Conservation (phyloP, 78 protist species). For the Dictyostelium discoideum region DNA sequence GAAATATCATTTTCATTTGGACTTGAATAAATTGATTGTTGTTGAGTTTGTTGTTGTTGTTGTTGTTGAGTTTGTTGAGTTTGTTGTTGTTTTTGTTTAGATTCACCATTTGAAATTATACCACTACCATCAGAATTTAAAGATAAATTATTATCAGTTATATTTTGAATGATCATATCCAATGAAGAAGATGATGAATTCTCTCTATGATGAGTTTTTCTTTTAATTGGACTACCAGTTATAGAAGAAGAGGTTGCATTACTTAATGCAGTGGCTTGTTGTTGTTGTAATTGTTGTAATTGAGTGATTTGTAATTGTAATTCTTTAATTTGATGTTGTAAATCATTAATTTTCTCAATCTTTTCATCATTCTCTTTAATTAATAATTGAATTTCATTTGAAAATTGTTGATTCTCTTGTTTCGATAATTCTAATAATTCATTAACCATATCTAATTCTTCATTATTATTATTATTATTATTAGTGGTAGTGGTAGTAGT, state of each 20-base stretch:
- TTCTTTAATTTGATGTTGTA: not conserved
- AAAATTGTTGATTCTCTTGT: not conserved
- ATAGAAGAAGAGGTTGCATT: not conserved
- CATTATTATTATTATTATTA: not conserved
- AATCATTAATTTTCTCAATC: not conserved
- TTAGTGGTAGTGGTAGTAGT: too few relatives aligned
- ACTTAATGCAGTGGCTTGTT: not conserved
- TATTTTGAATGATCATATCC: not conserved
- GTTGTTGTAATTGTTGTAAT: slow-evolving; percentile 7
- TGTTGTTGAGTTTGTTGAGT: not conserved
- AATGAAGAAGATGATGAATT: slow-evolving; percentile 2
- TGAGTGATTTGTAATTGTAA: not conserved
- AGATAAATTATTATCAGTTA: not conserved
- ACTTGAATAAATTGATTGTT: not conserved
- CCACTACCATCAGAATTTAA: not conserved
- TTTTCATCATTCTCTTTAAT: slow-evolving; percentile 11
- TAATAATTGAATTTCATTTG: slow-evolving; percentile 15
- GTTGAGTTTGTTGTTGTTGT: not conserved
- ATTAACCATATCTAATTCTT: not conserved
- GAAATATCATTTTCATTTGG: slow-evolving; percentile 2
- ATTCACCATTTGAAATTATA: not conserved
- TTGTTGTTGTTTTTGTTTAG: not conserved
- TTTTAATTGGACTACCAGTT: not conserved
- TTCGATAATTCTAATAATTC: not conserved
- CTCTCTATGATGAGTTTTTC: slow-evolving; percentile 40